These are phyloP conservation scores for Phytophthora lateralis DNA, from an alignment of 352 stramenopile genomes.

Conservation along the genomic window DNA sequence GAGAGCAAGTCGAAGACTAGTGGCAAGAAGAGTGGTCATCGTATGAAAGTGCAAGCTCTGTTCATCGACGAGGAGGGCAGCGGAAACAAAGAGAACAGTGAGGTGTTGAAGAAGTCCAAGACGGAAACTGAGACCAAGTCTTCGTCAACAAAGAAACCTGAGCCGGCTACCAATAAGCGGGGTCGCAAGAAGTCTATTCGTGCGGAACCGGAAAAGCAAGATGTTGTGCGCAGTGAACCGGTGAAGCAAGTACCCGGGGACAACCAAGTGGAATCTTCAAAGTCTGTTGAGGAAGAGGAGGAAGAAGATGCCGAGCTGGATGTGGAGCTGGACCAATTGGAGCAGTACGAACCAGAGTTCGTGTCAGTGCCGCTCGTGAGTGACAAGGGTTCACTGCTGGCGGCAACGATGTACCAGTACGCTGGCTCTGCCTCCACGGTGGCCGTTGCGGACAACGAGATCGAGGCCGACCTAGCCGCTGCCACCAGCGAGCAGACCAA, in stretches of 20 bases:
- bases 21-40: conserved; percentile 30
- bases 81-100: conserved; percentile 8
- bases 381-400: conserved; percentile 45
- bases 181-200: conserved; percentile 20
- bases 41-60: conserved; percentile 42
- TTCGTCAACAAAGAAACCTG: conserved; percentile 12
- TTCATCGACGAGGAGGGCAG: conserved; percentile 33
- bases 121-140: neutral
- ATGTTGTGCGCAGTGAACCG: no score
- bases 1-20: conserved; percentile 10
- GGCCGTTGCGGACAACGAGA: conserved; percentile 8
- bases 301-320: conserved; percentile 31
- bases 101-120: conserved; percentile 8
- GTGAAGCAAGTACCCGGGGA: conserved; percentile 3
- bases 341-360: conserved; percentile 51
- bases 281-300: conserved; percentile 15
- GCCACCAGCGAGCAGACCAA: conserved; percentile 41
- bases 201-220: conserved; percentile 8
- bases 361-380: conserved; percentile 41
- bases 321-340: conserved; percentile 42
- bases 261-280: conserved; percentile 11
- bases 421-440: neutral
- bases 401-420: conserved; percentile 56
- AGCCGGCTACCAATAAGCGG: conserved; percentile 19
- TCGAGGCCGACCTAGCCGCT: conserved; percentile 11